A percentile compares a stretch with the other conserved stretches of the same genome.
phyloP scores from a whole-genome alignment of 768 basidiomycete genomes.

The Kwoniella sp. region DNA sequence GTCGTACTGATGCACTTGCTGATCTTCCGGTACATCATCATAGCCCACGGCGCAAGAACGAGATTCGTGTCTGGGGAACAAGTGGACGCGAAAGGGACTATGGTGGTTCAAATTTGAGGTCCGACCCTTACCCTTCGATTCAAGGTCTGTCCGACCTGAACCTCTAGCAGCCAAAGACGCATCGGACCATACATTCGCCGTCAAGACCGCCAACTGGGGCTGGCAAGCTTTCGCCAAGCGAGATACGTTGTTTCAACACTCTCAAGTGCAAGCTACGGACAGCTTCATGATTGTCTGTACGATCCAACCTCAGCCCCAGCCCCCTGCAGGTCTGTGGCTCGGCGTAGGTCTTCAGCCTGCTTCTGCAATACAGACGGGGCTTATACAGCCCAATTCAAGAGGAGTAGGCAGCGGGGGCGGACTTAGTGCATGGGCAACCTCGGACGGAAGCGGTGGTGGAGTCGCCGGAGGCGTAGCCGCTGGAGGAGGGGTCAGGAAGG shows the following conservation, averaged over 20 bases:
- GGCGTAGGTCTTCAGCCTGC: conserved; percentile 57
- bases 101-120: conserved; percentile 84
- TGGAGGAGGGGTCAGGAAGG: conserved; percentile 41
- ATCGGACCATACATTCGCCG: conserved; percentile 76
- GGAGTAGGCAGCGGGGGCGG: conserved; percentile 43
- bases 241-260: conserved; percentile 66
- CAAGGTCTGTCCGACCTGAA: conserved; percentile 11
- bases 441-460: conserved; percentile 45
- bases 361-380: conserved; percentile 29
- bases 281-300: conserved; percentile 75
- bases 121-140: conserved; percentile 57
- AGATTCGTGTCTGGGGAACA: conserved; percentile 67
- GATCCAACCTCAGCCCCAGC: conserved; percentile 68
- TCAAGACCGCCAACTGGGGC: conserved; percentile 82
- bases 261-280: conserved; percentile 60
- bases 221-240: conserved; percentile 78
- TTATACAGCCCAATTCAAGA: conserved; percentile 56
- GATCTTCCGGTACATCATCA: not conserved
- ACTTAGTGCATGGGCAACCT: conserved; percentile 49
- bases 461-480: conserved; percentile 51
- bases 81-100: conserved; percentile 82
- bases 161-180: conserved; percentile 67
- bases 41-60: conserved; percentile 78
- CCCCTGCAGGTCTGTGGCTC: conserved; percentile 58
- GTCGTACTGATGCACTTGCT: too few species aligned